These are phyloP conservation scores for Paraphaeosphaeria sporulosa DNA, from an alignment of 2,329 filamentous ascomycete genomes.

Conservation along the genomic window DNA sequence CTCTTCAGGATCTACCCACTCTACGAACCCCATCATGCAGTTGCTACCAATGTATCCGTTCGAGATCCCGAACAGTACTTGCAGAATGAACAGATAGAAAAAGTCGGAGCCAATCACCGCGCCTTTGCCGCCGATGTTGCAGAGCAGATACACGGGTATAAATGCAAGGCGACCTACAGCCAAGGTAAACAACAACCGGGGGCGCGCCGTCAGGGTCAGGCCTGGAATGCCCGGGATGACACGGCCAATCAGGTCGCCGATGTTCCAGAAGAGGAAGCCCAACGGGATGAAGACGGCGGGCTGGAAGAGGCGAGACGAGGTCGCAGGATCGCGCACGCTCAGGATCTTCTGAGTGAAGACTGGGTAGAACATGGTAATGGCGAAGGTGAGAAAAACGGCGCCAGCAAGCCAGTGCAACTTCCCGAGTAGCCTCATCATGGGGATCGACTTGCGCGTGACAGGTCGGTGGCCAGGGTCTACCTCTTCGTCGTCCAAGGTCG, in stretches of 20 bases:
- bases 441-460: conserved; percentile 56
- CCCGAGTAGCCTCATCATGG: conserved; percentile 71
- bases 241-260: conserved; percentile 82
- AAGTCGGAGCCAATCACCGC: conserved; percentile 75
- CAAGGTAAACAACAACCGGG: conserved; percentile 71
- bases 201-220: conserved; percentile 66
- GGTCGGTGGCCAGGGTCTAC: conserved; percentile 28
- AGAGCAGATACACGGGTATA: conserved; percentile 86
- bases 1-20: conserved; percentile 83
- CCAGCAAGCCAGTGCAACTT: conserved; percentile 81
- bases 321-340: conserved; percentile 50
- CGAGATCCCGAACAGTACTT: conserved; percentile 81
- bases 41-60: conserved; percentile 88
- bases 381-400: conserved; percentile 83
- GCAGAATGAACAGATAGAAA: conserved; percentile 86
- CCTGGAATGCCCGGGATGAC: conserved; percentile 68
- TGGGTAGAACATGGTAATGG: conserved; percentile 91
- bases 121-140: conserved; percentile 82
- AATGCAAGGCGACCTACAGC: conserved; percentile 72
- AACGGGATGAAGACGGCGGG: conserved; percentile 86
- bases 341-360: conserved; percentile 75
- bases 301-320: conserved; percentile 68
- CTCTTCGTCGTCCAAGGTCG: conserved; percentile 28
- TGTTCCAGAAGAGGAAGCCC: conserved; percentile 91
- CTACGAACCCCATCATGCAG: conserved; percentile 89